Conservation (phyloP, 208 protist species). For the Vickermania spadyakhi region DNA sequence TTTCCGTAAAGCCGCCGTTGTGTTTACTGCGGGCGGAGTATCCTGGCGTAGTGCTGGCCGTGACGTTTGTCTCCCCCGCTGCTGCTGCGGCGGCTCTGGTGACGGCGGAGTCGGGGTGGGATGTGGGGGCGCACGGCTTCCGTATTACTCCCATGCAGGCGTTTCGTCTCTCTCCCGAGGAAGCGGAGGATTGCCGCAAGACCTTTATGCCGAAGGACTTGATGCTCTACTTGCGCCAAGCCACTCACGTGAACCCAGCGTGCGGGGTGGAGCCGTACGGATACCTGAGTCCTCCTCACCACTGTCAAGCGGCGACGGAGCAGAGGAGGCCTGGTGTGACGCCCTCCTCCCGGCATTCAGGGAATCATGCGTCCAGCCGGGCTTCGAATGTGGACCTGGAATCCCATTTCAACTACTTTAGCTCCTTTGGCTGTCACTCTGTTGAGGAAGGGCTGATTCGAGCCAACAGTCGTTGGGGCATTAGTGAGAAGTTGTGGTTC, state of each 20-base stretch:
- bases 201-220: constrained; percentile 5
- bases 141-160: not conserved
- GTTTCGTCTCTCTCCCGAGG: constrained; percentile 4
- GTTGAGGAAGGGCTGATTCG: not conserved
- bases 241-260: not conserved
- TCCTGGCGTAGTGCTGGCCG: constrained; percentile 6
- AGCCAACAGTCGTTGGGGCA: not conserved
- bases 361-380: no score
- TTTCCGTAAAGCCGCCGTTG: constrained; percentile 6
- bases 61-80: constrained; percentile 4
- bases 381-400: no score
- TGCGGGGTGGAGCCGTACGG: not conserved
- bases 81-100: constrained; percentile 1
- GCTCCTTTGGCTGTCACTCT: no score
- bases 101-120: not conserved
- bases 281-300: not conserved
- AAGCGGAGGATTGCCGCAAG: constrained; percentile 4
- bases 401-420: no score
- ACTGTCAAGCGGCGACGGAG: not conserved
- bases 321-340: not conserved
- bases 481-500: constrained; percentile 9
- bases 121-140: not conserved
- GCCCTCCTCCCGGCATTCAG: not conserved
- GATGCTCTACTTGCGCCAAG: not conserved
- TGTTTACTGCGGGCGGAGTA: constrained; percentile 7